Percentiles rank a stretch among this genome's conserved stretches.
phyloP scores from a whole-genome alignment of 225 moss, liverwort and hornwort species.

The Physcomitrium patens region DNA sequence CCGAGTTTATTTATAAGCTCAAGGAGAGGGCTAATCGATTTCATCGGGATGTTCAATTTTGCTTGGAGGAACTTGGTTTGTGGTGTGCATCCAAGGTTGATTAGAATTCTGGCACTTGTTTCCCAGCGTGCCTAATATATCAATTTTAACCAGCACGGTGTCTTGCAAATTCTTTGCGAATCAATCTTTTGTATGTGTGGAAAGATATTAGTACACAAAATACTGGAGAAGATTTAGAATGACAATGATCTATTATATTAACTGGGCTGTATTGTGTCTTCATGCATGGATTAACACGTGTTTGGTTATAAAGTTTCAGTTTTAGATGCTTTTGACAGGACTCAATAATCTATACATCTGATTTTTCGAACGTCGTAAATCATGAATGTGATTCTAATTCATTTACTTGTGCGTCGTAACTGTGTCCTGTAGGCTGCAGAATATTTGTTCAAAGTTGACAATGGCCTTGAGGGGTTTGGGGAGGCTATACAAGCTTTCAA shows the following conservation, averaged over 20 bases:
- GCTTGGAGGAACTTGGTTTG: conserved; percentile 83
- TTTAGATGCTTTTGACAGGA: background rate
- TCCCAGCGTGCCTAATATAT: conserved; percentile 2
- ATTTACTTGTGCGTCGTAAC: background rate
- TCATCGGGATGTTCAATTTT: conserved; percentile 73
- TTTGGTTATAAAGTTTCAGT: background rate
- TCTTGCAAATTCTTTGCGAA: background rate
- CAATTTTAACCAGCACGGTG: background rate
- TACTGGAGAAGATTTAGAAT: background rate
- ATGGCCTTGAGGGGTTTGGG: conserved; percentile 55
- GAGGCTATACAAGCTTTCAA: conserved; percentile 58
- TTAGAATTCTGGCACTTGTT: conserved; percentile 1
- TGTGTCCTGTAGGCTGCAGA: conserved; percentile 70
- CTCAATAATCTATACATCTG: conserved; percentile 4
- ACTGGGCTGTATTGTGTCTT: background rate
- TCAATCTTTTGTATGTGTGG: background rate
- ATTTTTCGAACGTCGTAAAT: background rate
- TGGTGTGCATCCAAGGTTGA: conserved; percentile 87
- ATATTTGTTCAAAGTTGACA: conserved; percentile 68
- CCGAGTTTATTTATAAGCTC: conserved; percentile 65
- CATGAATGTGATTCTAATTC: conserved; percentile 2
- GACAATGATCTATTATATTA: background rate
- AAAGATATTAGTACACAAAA: background rate
- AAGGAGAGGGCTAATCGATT: conserved; percentile 68
- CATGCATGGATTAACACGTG: background rate